A percentile compares a stretch with the other conserved stretches of the same genome.
phyloP scores from a whole-genome alignment of 2,329 filamentous ascomycete genomes.

The Ceratocystis diversiconidia region DNA sequence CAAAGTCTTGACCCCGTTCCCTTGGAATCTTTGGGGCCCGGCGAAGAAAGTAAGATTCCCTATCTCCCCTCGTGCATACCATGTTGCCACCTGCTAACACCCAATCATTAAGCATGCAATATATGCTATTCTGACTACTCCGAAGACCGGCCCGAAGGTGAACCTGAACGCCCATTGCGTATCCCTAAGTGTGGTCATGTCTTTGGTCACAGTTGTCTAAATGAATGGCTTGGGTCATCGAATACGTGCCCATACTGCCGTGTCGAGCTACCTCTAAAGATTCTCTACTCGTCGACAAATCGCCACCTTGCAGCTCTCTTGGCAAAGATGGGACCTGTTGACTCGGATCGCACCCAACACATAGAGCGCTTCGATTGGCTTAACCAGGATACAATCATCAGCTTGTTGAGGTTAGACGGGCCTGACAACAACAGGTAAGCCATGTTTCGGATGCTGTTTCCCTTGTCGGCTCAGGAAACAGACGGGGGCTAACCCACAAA shows the following conservation, averaged over 20 bases:
- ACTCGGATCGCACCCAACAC: background rate
- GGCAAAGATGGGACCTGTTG: constrained; percentile 9
- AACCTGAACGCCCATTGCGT: constrained; percentile 41
- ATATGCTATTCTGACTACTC: constrained; percentile 54
- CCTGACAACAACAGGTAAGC: constrained; percentile 1
- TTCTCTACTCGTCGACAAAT: constrained; percentile 12
- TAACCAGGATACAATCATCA: constrained; percentile 1
- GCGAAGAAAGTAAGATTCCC: constrained; percentile 17
- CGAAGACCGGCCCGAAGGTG: constrained; percentile 41
- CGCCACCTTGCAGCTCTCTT: constrained; percentile 6
- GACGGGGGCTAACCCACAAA: background rate
- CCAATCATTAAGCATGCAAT: constrained; percentile 34
- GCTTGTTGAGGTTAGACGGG: background rate
- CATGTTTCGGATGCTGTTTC: background rate
- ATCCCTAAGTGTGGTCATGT: constrained; percentile 49
- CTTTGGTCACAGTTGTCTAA: constrained; percentile 50
- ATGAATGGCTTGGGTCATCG: constrained; percentile 49
- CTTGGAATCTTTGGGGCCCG: constrained; percentile 31
- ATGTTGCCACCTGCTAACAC: background rate
- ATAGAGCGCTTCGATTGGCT: constrained; percentile 15
- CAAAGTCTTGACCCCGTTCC: constrained; percentile 34
- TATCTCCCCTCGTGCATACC: background rate
- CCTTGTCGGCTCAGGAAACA: background rate
- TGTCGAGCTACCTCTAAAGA: constrained; percentile 42
- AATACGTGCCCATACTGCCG: constrained; percentile 52